A percentile compares a stretch with the other conserved stretches of the same genome.
Conservation (phyloP, 495 filamentous ascomycete species). For the Pseudoneurospora amorphoporcata region DNA sequence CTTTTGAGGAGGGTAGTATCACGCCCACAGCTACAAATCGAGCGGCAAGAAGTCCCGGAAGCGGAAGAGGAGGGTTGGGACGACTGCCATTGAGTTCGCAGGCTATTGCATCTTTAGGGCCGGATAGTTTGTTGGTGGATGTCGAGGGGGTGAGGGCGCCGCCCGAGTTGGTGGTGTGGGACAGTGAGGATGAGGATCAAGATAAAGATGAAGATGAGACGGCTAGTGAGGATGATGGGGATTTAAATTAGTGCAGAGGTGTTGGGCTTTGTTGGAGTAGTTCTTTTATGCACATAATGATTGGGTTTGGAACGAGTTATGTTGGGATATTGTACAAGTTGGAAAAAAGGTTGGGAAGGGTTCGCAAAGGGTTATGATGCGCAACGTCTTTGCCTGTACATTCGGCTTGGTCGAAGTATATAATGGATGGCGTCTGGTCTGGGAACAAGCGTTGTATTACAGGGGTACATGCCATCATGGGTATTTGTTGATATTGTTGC, state of each 20-base stretch:
- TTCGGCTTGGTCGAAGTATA: no score
- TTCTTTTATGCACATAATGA: background rate
- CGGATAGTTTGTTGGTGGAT: slow-evolving; percentile 31
- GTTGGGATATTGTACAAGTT: background rate
- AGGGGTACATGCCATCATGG: no score
- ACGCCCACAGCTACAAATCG: background rate
- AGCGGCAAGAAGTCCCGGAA: background rate
- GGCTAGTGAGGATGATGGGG: background rate
- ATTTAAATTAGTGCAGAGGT: background rate
- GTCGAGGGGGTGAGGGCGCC: slow-evolving; percentile 31
- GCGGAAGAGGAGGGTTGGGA: background rate
- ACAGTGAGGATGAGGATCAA: slow-evolving; percentile 36
- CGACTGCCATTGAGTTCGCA: background rate
- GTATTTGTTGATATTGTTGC: no score
- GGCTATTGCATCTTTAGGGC: background rate
- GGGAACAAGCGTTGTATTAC: no score
- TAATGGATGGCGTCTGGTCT: no score
- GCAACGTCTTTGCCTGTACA: no score
- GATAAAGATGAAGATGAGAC: background rate
- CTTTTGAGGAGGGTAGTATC: slow-evolving; percentile 2
- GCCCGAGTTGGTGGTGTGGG: slow-evolving; percentile 28
- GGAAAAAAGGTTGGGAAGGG: background rate
- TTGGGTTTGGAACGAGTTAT: background rate
- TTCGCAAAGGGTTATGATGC: background rate
- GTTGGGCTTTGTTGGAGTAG: background rate